These are phyloP conservation scores for Thamnidium elegans DNA, from an alignment of 192 early-diverging fungal genomes.

Conservation along the genomic window DNA sequence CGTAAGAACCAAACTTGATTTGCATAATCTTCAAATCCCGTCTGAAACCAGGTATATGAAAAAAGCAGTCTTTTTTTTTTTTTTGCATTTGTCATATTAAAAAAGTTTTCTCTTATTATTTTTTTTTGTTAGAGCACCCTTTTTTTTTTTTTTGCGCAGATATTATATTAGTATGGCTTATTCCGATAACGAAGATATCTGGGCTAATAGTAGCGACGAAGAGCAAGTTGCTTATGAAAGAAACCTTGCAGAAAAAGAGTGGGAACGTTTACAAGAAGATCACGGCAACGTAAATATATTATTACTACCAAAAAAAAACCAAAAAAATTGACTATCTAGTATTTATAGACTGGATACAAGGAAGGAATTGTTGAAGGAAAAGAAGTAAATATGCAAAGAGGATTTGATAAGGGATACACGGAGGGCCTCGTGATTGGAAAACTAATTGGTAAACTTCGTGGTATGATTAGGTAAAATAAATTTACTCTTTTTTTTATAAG, in stretches of 20 bases:
- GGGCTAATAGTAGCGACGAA: slow-evolving; percentile 43
- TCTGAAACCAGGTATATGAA: too few relatives aligned
- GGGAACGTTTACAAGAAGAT: slow-evolving; percentile 56
- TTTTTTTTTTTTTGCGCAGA: too few relatives aligned
- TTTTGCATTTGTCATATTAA: too few relatives aligned
- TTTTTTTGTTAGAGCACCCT: too few relatives aligned
- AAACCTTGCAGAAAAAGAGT: slow-evolving; percentile 55
- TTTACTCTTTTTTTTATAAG: too few relatives aligned
- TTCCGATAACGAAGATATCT: slow-evolving; percentile 48
- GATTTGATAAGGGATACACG: slow-evolving; percentile 62
- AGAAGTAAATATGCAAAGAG: slow-evolving; percentile 52
- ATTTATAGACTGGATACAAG: slow-evolving; percentile 55
- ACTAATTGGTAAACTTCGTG: slow-evolving; percentile 51
- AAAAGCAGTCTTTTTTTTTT: too few relatives aligned
- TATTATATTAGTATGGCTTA: too few relatives aligned
- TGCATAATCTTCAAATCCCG: too few relatives aligned
- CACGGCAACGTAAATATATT: slow-evolving; percentile 55
- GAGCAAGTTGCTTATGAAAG: slow-evolving; percentile 51
- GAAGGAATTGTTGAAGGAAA: slow-evolving; percentile 66
- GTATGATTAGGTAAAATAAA: slow-evolving; percentile 56
- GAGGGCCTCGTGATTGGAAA: slow-evolving; percentile 52
- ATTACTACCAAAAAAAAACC: neutral
- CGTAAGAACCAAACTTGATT: too few relatives aligned
- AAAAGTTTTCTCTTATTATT: too few relatives aligned
- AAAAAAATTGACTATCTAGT: neutral